Base-by-base conservation (phyloP, 208 protist species). In the Balamuthia mandrillaris region DNA sequence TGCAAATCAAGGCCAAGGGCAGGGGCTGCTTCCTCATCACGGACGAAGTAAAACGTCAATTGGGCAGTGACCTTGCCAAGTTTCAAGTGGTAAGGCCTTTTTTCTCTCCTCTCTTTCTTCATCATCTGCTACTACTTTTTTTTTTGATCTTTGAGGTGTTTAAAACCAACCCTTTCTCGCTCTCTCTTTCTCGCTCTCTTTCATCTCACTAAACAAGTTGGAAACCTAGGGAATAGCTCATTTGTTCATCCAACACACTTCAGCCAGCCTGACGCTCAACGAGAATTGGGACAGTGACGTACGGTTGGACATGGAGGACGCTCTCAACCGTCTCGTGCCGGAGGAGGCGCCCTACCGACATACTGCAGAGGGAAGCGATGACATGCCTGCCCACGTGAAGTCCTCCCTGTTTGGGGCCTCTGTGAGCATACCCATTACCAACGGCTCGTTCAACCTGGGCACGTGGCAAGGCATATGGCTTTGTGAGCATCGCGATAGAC, bases 371-470 rank as follows among this genome's bases (percentile, higher is more conserved):
- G 87, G 87, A 18, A 61, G 33, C 18, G 88, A 91, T 78, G 88
- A 91, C 79, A 91, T 91, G 88, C 72, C 87, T 33, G 88, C 88
- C 27, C 88, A 91, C 66, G 82, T 89, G 1, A 91, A 91, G 44
- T 79, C 74, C 3, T 63, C 56, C 29, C 35, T 91, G 9, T 60
- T 88, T 44, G 88, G 88, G 31, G 31, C 37, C 10, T 37, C 29
- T 4, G 24, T 91, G 51, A 90, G 84, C 1, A 90, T 91, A 12
- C 88, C 88, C 39, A 88, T 91, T 33, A 91, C 88, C 29, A 60
- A 91, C 39, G 85, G 88, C 29, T 54, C 63, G 42, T 87, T 91
- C 33, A 47, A 88, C 45, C 41, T 91, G 24, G 88, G 88, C 27
- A 88, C 84, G 16, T 90, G 88, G 88, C 88, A 90, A 33, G 88